These are phyloP conservation scores for Wallacemonas sp. DNA, from an alignment of 208 protist species.

Conservation along the genomic window DNA sequence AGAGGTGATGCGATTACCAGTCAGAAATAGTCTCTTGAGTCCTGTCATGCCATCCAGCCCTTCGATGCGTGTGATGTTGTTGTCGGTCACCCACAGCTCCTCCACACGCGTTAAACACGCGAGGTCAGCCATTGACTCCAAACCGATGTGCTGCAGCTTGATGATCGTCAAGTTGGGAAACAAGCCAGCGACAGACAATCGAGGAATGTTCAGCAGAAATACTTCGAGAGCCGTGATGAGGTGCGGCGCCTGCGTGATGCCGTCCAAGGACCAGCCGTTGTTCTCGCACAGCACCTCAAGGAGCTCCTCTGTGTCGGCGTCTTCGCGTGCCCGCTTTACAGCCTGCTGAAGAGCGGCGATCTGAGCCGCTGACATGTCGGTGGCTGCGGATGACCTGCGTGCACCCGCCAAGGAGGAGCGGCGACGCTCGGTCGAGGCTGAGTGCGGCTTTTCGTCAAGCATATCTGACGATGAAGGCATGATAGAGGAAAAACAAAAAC, in stretches of 20 bases:
- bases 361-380: conserved; percentile 24
- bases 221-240: conserved; percentile 71
- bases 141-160: conserved; percentile 74
- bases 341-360: conserved; percentile 51
- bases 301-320: conserved; percentile 55
- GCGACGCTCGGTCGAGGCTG: neutral
- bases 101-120: conserved; percentile 64
- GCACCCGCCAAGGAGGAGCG: neutral
- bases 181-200: conserved; percentile 51
- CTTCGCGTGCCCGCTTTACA: conserved; percentile 37
- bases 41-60: conserved; percentile 67
- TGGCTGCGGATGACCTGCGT: neutral
- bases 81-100: conserved; percentile 91
- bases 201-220: conserved; percentile 76
- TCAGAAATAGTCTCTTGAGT: conserved; percentile 80
- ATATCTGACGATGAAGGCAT: neutral
- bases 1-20: conserved; percentile 80
- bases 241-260: conserved; percentile 57
- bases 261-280: conserved; percentile 80
- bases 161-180: conserved; percentile 81
- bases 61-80: conserved; percentile 75
- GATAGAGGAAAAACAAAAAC: neutral
- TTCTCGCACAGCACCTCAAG: conserved; percentile 73
- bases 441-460: neutral
- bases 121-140: conserved; percentile 75